Evolutionary conservation across 192 early-diverging fungal genomes (phyloP).

Genomic region (Podila verticillata): DNA sequence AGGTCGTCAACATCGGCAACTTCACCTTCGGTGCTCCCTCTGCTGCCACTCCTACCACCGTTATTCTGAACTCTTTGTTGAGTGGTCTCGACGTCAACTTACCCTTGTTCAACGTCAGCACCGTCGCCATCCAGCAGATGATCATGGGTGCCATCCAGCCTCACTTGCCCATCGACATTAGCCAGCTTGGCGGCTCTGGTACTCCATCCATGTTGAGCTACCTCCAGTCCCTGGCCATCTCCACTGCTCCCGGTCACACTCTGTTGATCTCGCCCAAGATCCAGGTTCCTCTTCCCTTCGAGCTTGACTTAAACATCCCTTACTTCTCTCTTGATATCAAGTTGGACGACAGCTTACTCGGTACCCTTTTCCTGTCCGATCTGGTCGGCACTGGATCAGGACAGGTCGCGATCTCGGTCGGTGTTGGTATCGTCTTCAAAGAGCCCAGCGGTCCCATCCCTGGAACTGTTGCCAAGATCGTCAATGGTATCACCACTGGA

Average conservation of each 20-base stretch:
- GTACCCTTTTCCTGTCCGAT: slow-evolving; percentile 29
- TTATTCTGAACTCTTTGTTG: slow-evolving; percentile 33
- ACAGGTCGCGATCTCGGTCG: slow-evolving; percentile 37
- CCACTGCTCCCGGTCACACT: slow-evolving; percentile 44
- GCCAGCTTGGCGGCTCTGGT: slow-evolving; percentile 19
- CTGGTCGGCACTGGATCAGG: slow-evolving; percentile 37
- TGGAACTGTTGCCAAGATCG: slow-evolving; percentile 27
- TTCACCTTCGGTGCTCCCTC: slow-evolving; percentile 33
- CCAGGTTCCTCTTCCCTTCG: slow-evolving; percentile 34
- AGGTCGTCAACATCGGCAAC: slow-evolving; percentile 48
- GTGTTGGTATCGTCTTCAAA: slow-evolving; percentile 40
- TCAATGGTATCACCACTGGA: slow-evolving; percentile 34
- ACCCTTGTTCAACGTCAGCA: slow-evolving; percentile 47
- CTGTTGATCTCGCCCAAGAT: slow-evolving; percentile 40
- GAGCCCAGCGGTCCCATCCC: slow-evolving; percentile 38
- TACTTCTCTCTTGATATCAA: slow-evolving; percentile 46
- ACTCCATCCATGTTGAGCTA: slow-evolving; percentile 27
- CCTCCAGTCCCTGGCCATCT: slow-evolving; percentile 34
- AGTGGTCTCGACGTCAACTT: slow-evolving; percentile 31
- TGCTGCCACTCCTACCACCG: slow-evolving; percentile 10
- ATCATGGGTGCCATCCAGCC: slow-evolving; percentile 24
- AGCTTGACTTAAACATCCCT: slow-evolving; percentile 41
- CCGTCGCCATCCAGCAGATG: slow-evolving; percentile 27
- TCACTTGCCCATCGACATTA: slow-evolving; percentile 35
- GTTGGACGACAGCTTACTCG: slow-evolving; percentile 30